phyloP scores from a whole-genome alignment of 257 asterid species.

The Solanum bukasovii region DNA sequence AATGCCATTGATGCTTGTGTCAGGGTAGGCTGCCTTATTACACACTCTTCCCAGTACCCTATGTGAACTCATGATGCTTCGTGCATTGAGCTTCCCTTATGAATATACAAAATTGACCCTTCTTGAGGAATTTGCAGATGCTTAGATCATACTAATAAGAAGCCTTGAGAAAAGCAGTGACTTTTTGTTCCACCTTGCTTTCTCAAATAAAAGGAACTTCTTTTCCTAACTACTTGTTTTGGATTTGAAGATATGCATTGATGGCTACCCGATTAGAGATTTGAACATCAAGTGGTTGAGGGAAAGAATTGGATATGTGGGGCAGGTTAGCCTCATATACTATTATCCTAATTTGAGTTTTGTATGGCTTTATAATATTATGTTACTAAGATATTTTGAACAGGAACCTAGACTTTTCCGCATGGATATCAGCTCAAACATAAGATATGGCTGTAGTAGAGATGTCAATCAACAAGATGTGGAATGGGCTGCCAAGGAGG shows the following conservation, averaged over 20 bases:
- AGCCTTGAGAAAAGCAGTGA: not conserved
- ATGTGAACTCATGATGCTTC: not conserved
- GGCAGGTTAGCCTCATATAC: constrained; percentile 56
- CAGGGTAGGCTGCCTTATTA: not conserved
- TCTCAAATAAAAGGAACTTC: not conserved
- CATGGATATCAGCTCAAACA: constrained; percentile 76
- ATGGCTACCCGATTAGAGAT: constrained; percentile 57
- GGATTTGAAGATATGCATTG: constrained; percentile 56
- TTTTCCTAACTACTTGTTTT: not conserved
- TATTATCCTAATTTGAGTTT: not conserved
- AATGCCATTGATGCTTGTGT: not conserved
- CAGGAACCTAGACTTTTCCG: constrained; percentile 95
- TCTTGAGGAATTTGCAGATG: not conserved
- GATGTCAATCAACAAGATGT: constrained; percentile 57
- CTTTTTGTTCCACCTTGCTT: not conserved
- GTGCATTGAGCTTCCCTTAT: not conserved
- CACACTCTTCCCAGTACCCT: not conserved
- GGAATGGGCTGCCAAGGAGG: constrained; percentile 89
- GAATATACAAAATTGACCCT: not conserved
- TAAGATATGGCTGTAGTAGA: constrained; percentile 75
- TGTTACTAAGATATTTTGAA: not conserved
- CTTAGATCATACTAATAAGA: not conserved
- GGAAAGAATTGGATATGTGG: constrained; percentile 84
- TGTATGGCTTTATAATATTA: not conserved
- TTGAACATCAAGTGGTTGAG: constrained; percentile 73